Evolutionary conservation across 805 yeast genomes (phyloP).

Genomic region (Saccharomyces jurei): DNA sequence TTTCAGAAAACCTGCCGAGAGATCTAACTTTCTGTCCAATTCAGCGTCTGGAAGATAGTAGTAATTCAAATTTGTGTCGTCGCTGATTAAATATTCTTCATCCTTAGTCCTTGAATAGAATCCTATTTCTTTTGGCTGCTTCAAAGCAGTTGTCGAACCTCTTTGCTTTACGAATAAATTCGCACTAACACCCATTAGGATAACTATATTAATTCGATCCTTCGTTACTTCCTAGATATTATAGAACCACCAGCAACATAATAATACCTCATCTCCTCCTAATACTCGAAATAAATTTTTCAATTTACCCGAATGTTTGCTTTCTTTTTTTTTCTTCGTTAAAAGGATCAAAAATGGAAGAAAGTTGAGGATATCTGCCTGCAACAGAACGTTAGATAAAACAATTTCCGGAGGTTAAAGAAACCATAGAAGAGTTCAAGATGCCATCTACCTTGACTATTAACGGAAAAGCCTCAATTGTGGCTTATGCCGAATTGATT

Average conservation of each 20-base stretch:
- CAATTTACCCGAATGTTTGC: neutral
- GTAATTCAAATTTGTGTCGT: conserved; percentile 53
- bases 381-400: neutral
- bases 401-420: neutral
- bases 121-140: conserved; percentile 80
- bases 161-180: conserved; percentile 34
- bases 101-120: conserved; percentile 55
- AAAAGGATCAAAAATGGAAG: conserved; percentile 6
- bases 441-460: conserved; percentile 45
- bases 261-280: neutral
- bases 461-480: conserved; percentile 80
- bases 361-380: conserved; percentile 1
- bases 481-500: conserved; percentile 70
- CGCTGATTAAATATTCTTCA: conserved; percentile 41
- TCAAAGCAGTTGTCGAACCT: conserved; percentile 58
- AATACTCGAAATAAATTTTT: neutral
- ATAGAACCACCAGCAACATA: neutral
- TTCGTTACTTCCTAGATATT: neutral
- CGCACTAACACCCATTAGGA: conserved; percentile 24
- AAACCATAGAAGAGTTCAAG: conserved; percentile 20
- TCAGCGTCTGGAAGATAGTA: conserved; percentile 74
- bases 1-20: conserved; percentile 54
- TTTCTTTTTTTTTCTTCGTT: neutral
- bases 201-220: neutral
- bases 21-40: conserved; percentile 52